Percentiles rank a stretch among this genome's conserved stretches.
Evolutionary conservation across 2,329 filamentous ascomycete genomes (phyloP).

Genomic region (Lasiodiplodia gonubiensis): DNA sequence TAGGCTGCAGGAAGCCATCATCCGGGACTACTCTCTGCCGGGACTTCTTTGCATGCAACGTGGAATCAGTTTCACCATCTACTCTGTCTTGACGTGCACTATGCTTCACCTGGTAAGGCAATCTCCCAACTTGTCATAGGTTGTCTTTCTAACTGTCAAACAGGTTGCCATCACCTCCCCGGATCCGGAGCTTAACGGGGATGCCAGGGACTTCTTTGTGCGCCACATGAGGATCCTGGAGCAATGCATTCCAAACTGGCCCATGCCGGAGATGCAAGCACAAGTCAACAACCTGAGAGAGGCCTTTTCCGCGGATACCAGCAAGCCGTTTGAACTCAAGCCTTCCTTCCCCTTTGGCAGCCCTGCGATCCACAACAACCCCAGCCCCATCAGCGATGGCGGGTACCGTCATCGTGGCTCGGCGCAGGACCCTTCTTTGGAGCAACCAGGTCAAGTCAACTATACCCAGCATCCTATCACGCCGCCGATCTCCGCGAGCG

Average conservation of each 20-base stretch:
- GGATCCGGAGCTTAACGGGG: conserved; percentile 82
- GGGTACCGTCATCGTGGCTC: conserved; percentile 58
- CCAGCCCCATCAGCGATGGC: conserved; percentile 64
- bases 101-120: conserved; percentile 84
- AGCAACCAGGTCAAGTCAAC: conserved; percentile 64
- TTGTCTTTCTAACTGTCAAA: conserved; percentile 33
- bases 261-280: conserved; percentile 86
- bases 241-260: conserved; percentile 80
- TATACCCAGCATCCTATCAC: conserved; percentile 74
- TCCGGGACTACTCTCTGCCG: conserved; percentile 76
- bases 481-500: conserved; percentile 76
- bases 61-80: conserved; percentile 95
- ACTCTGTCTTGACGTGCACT: conserved; percentile 86
- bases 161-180: conserved; percentile 93
- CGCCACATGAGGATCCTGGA: conserved; percentile 94
- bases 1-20: conserved; percentile 81
- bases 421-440: conserved; percentile 56
- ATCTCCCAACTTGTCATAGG: conserved; percentile 34
- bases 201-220: conserved; percentile 87
- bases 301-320: conserved; percentile 86
- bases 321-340: conserved; percentile 87
- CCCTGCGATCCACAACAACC: conserved; percentile 65
- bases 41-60: conserved; percentile 91
- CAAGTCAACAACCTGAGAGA: conserved; percentile 89
- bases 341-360: conserved; percentile 86